These are phyloP conservation scores for Saccharata proteae DNA, from an alignment of 2,329 filamentous ascomycete genomes.

Conservation along the genomic window DNA sequence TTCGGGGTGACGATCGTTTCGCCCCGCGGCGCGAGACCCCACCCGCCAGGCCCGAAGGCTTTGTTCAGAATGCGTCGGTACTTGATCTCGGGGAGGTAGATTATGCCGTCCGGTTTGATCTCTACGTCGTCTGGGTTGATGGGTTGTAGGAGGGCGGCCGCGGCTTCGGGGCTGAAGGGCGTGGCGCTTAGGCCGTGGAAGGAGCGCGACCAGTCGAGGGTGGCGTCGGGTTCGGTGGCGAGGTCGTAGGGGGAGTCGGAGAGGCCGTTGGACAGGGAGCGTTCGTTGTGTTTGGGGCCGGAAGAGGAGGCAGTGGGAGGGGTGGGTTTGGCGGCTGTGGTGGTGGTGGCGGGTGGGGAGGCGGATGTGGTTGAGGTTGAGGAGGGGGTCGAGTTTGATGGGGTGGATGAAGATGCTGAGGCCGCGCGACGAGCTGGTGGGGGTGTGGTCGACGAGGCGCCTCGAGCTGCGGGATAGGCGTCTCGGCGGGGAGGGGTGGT, in stretches of 20 bases:
- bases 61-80: constrained; percentile 82
- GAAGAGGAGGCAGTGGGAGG: constrained; percentile 20
- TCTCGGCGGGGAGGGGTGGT: too few species aligned
- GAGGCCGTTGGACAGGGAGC: constrained; percentile 38
- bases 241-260: constrained; percentile 27
- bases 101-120: constrained; percentile 92
- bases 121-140: constrained; percentile 69
- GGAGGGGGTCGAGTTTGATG: too few species aligned
- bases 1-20: constrained; percentile 76
- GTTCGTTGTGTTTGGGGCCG: constrained; percentile 14
- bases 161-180: constrained; percentile 59
- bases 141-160: constrained; percentile 54
- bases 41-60: constrained; percentile 89
- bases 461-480: too few species aligned
- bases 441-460: too few species aligned
- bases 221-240: constrained; percentile 34
- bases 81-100: constrained; percentile 97
- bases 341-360: constrained; percentile 14
- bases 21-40: constrained; percentile 82
- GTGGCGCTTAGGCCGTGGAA: constrained; percentile 65
- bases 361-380: too few species aligned
- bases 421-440: too few species aligned
- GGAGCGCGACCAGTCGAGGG: constrained; percentile 70
- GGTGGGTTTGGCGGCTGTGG: constrained; percentile 20
- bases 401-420: too few species aligned